phyloP scores from a whole-genome alignment of 2,329 filamentous ascomycete species.

The Alternaria viburni region DNA sequence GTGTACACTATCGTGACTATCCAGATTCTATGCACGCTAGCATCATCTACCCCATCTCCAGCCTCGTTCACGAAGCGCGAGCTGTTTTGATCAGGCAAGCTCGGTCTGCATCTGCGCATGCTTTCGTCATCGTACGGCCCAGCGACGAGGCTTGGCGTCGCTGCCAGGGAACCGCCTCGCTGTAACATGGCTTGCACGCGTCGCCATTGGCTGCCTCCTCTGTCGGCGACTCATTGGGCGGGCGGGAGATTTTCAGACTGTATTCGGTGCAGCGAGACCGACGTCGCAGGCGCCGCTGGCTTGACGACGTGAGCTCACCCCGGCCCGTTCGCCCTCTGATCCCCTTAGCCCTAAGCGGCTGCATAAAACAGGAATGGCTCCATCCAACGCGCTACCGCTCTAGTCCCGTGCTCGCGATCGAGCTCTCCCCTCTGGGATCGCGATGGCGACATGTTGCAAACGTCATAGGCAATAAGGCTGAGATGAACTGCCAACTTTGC shows the following conservation, averaged over 20 bases:
- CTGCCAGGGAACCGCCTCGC: slow-evolving; percentile 38
- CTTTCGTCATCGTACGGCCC: slow-evolving; percentile 42
- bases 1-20: neutral
- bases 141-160: slow-evolving; percentile 28
- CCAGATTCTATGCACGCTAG: neutral
- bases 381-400: slow-evolving; percentile 32
- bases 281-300: slow-evolving; percentile 32
- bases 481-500: slow-evolving; percentile 33
- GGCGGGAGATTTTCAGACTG: slow-evolving; percentile 35
- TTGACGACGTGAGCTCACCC: slow-evolving; percentile 25
- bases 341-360: slow-evolving; percentile 29
- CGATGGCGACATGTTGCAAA: slow-evolving; percentile 32
- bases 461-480: slow-evolving; percentile 42
- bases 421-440: slow-evolving; percentile 33
- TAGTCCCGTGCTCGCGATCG: slow-evolving; percentile 37
- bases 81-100: neutral
- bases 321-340: slow-evolving; percentile 41
- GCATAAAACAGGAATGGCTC: slow-evolving; percentile 40
- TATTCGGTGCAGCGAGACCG: slow-evolving; percentile 39
- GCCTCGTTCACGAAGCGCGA: slow-evolving; percentile 8
- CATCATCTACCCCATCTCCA: slow-evolving; percentile 8
- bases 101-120: slow-evolving; percentile 11
- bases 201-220: slow-evolving; percentile 31
- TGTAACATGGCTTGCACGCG: slow-evolving; percentile 18
- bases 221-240: slow-evolving; percentile 34